Conservation (phyloP, 371 early-diverging fungal genomes). For the Mucor sp. region DNA sequence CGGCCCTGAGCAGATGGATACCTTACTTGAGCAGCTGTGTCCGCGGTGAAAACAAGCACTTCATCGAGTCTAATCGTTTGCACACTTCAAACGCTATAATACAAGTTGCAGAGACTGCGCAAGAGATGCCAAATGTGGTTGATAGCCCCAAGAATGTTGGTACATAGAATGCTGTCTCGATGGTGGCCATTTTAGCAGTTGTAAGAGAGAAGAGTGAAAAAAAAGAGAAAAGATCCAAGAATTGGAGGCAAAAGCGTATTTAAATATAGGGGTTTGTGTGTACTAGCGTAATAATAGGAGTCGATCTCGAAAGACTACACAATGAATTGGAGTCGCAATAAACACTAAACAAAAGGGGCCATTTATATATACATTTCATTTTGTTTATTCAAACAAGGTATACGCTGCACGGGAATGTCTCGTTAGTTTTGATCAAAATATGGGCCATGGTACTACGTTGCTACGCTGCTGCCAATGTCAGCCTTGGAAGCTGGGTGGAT, state of each 20-base stretch:
- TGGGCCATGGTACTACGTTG: neutral
- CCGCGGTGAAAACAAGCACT: conserved; percentile 57
- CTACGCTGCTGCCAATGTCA: no score
- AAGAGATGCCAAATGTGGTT: conserved; percentile 52
- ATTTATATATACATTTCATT: neutral
- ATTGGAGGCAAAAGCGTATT: neutral
- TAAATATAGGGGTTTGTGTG: neutral
- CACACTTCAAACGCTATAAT: conserved; percentile 55
- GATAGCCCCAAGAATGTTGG: conserved; percentile 47
- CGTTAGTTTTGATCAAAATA: neutral
- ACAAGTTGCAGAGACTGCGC: conserved; percentile 44
- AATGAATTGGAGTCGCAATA: neutral
- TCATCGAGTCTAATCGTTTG: conserved; percentile 50
- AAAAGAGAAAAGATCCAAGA: neutral
- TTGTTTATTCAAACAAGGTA: neutral
- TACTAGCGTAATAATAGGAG: neutral
- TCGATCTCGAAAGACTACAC: neutral
- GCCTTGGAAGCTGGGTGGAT: no score
- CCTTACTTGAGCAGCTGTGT: conserved; percentile 51
- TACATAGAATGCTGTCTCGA: conserved; percentile 46
- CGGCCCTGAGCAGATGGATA: neutral
- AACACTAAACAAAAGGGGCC: neutral
- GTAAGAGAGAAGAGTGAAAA: neutral
- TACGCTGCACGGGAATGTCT: neutral
- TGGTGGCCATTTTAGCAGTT: conserved; percentile 33